Evolutionary conservation across 176 grass and related monocot genomes (phyloP).

Genomic region (Bonia amplexicaulis): DNA sequence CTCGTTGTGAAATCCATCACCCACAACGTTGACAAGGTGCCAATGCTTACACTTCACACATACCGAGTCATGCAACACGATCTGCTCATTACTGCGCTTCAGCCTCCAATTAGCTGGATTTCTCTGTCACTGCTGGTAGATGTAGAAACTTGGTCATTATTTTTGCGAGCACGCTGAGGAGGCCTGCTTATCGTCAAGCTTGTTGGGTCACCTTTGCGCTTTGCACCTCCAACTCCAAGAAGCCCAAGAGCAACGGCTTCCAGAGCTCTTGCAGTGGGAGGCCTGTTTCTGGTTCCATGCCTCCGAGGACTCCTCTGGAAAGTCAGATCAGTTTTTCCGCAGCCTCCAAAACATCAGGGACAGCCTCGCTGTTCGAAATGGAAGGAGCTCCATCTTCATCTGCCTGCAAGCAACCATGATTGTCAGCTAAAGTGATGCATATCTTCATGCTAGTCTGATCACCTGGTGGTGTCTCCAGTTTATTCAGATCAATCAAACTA

Average conservation of each 20-base stretch:
- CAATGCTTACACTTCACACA: background rate
- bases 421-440: background rate
- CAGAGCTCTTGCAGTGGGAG: conserved; percentile 50
- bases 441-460: background rate
- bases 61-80: background rate
- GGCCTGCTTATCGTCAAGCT: conserved; percentile 7
- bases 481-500: conserved; percentile 30
- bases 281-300: conserved; percentile 54
- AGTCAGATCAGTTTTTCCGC: conserved; percentile 14
- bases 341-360: background rate
- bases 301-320: conserved; percentile 18
- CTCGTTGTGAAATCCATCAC: background rate
- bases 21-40: background rate
- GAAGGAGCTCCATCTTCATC: conserved; percentile 10
- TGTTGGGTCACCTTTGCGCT: conserved; percentile 30
- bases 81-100: background rate
- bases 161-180: conserved; percentile 12
- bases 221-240: conserved; percentile 48
- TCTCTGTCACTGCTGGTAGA: background rate
- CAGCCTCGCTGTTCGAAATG: conserved; percentile 5
- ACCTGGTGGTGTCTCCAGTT: conserved; percentile 1
- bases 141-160: background rate
- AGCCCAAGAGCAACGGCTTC: conserved; percentile 61
- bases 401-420: background rate
- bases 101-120: background rate